Percentiles rank a stretch among this genome's conserved stretches.
These are phyloP conservation scores for Stereum hirsutum DNA, from an alignment of 1,284 basidiomycete genomes.

Conservation along the genomic window DNA sequence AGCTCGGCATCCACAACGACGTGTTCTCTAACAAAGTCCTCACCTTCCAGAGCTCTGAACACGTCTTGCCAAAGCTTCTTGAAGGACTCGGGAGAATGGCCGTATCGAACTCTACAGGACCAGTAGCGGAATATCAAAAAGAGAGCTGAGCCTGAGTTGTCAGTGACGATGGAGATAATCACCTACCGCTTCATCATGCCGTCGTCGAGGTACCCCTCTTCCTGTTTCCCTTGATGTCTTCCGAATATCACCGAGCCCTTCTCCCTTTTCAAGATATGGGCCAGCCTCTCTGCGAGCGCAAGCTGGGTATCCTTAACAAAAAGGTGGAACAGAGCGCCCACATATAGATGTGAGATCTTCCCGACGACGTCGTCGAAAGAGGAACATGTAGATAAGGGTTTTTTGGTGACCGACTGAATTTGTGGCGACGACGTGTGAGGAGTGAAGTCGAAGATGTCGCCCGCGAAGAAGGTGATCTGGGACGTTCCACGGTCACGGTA, in stretches of 20 bases:
- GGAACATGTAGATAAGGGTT: slow-evolving; percentile 4
- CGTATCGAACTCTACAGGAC: slow-evolving; percentile 13
- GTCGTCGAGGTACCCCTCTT: slow-evolving; percentile 10
- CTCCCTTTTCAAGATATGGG: slow-evolving; percentile 8
- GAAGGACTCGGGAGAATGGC: slow-evolving; percentile 12
- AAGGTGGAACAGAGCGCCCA: slow-evolving; percentile 16
- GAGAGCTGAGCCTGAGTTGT: background rate
- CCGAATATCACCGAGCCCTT: slow-evolving; percentile 12
- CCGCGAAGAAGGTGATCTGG: slow-evolving; percentile 15
- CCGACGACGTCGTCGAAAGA: slow-evolving; percentile 11
- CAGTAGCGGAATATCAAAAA: background rate
- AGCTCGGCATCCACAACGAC: slow-evolving; percentile 9
- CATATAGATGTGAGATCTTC: slow-evolving; percentile 12
- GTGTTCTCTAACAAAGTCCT: slow-evolving; percentile 2
- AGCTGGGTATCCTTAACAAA: slow-evolving; percentile 17
- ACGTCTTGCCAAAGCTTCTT: slow-evolving; percentile 10
- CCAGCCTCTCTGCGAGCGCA: slow-evolving; percentile 14
- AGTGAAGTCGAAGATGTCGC: slow-evolving; percentile 14
- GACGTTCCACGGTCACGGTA: slow-evolving; percentile 12
- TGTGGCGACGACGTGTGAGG: background rate
- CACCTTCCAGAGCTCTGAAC: slow-evolving; percentile 4
- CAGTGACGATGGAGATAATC: background rate
- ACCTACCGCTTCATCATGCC: slow-evolving; percentile 8
- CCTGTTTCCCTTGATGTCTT: slow-evolving; percentile 11
- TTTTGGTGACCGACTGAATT: too few relatives aligned